Percentiles rank a stretch among this genome's conserved stretches.
These are phyloP conservation scores for Penicillium fimorum DNA, from an alignment of 495 filamentous ascomycete species.

Conservation along the genomic window DNA sequence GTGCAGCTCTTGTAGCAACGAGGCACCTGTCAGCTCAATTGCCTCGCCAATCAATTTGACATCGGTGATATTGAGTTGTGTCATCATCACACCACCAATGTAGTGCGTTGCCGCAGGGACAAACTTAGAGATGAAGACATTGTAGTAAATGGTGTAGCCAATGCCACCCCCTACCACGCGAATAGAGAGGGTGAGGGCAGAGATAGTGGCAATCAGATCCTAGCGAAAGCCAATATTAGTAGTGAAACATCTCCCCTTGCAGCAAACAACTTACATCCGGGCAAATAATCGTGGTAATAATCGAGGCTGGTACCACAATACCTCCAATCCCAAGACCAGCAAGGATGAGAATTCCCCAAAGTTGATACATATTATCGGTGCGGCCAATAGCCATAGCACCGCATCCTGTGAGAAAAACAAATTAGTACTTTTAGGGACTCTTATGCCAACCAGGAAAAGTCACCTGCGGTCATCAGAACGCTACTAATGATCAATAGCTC, in stretches of 20 bases:
- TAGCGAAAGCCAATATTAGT: constrained; percentile 11
- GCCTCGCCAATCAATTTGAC: constrained; percentile 38
- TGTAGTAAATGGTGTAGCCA: constrained; percentile 75
- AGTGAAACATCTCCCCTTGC: too few relatives aligned
- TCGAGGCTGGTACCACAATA: constrained; percentile 69
- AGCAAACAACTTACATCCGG: constrained; percentile 46
- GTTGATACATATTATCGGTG: constrained; percentile 56
- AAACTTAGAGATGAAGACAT: constrained; percentile 69
- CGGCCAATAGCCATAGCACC: constrained; percentile 58
- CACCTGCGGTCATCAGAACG: constrained; percentile 66
- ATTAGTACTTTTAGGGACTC: neutral
- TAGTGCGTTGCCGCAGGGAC: constrained; percentile 48
- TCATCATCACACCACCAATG: constrained; percentile 54
- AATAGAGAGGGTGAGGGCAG: constrained; percentile 70
- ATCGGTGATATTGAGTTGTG: constrained; percentile 54
- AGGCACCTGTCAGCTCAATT: constrained; percentile 57
- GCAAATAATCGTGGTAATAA: constrained; percentile 72
- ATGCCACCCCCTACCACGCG: constrained; percentile 69
- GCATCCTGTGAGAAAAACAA: constrained; percentile 43
- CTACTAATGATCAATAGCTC: constrained; percentile 62
- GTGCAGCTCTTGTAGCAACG: constrained; percentile 52
- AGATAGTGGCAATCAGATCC: constrained; percentile 72
- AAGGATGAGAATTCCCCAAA: constrained; percentile 62
- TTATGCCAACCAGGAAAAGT: constrained; percentile 5
- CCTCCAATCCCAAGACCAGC: constrained; percentile 71